Percentiles rank a stretch among this genome's conserved stretches.
Evolutionary conservation across 768 basidiomycete species (phyloP).

Genomic region (Austroboletus festivus): DNA sequence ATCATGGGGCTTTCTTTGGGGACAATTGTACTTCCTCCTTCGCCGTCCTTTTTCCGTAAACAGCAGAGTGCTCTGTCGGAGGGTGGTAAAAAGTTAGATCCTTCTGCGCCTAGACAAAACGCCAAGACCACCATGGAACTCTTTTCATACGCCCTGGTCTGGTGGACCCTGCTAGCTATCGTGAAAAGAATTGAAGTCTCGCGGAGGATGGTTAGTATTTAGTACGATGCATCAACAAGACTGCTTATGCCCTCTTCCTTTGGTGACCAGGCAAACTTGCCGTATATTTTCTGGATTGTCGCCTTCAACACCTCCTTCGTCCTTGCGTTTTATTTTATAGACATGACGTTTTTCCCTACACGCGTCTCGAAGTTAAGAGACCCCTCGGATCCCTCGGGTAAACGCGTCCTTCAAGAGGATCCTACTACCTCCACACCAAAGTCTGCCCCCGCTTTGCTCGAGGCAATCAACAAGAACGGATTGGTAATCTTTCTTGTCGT

Average conservation of each 20-base stretch:
- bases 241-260: slow-evolving; percentile 2
- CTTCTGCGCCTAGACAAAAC: slow-evolving; percentile 48
- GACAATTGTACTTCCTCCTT: slow-evolving; percentile 74
- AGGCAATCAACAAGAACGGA: slow-evolving; percentile 81
- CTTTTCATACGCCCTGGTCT: slow-evolving; percentile 70
- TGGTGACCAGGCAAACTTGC: slow-evolving; percentile 77
- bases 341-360: slow-evolving; percentile 63
- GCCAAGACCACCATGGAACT: slow-evolving; percentile 76
- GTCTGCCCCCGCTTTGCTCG: slow-evolving; percentile 53
- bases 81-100: slow-evolving; percentile 7
- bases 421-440: slow-evolving; percentile 14
- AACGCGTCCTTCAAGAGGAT: slow-evolving; percentile 26
- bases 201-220: slow-evolving; percentile 52
- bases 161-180: slow-evolving; percentile 63
- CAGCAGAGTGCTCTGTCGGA: slow-evolving; percentile 34
- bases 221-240: background rate
- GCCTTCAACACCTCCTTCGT: slow-evolving; percentile 89
- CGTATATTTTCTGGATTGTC: slow-evolving; percentile 86
- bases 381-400: slow-evolving; percentile 21
- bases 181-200: slow-evolving; percentile 47
- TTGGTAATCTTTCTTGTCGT: slow-evolving; percentile 80
- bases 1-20: slow-evolving; percentile 82
- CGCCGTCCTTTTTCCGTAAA: slow-evolving; percentile 66
- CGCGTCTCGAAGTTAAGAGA: slow-evolving; percentile 30
- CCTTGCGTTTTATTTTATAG: slow-evolving; percentile 73